Evolutionary conservation across 441 rosid genomes (phyloP).

Genomic region (Raphanus hybrid): DNA sequence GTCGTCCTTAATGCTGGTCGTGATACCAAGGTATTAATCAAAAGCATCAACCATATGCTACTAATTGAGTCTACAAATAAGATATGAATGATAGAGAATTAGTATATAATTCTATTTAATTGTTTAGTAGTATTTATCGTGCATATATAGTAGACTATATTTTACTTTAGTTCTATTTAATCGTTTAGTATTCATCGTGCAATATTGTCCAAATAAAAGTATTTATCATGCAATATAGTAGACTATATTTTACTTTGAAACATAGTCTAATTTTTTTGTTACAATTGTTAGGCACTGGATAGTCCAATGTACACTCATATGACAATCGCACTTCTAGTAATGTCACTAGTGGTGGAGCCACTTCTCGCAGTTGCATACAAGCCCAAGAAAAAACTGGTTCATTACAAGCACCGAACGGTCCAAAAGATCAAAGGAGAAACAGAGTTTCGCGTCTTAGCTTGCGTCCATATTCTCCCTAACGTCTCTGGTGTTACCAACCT

Average conservation of each 20-base stretch:
- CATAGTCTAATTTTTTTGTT: slow-evolving; percentile 1
- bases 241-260: not conserved
- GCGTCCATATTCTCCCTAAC: slow-evolving; percentile 47
- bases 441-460: slow-evolving; percentile 51
- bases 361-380: slow-evolving; percentile 41
- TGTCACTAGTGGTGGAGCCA: slow-evolving; percentile 55
- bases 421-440: slow-evolving; percentile 43
- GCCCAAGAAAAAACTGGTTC: slow-evolving; percentile 28
- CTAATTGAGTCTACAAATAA: not conserved
- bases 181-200: too few relatives aligned
- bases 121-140: not conserved
- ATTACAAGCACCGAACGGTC: slow-evolving; percentile 42
- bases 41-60: not conserved
- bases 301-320: slow-evolving; percentile 41
- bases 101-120: not conserved
- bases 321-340: slow-evolving; percentile 42
- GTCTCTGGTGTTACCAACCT: slow-evolving; percentile 51
- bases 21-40: slow-evolving; percentile 46
- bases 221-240: not conserved
- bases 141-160: not conserved
- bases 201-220: too few relatives aligned
- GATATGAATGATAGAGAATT: not conserved
- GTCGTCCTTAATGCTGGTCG: slow-evolving; percentile 57
- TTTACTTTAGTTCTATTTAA: too few relatives aligned
- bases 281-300: slow-evolving; percentile 47